Base-by-base conservation (phyloP, 805 yeast genomes). In the Saccharomycopsis javanensis region DNA sequence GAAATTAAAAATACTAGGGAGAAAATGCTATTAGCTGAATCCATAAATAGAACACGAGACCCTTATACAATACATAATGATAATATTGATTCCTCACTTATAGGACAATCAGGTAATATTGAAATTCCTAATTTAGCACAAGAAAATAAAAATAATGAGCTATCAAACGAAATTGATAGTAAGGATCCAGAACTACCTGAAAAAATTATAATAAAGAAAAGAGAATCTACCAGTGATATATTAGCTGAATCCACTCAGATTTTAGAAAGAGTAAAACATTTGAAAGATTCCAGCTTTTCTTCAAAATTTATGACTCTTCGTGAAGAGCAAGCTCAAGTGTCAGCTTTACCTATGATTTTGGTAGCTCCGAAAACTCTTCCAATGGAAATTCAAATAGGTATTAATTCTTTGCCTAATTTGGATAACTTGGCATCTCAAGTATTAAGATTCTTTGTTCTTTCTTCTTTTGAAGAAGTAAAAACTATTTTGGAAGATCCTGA, bases 371-470 rank as follows among this genome's bases (percentile, higher is more conserved):
- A 75, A 46, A 71, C 76, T 61, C 68, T 81, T 27, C 81, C 85
- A 1, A 77, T 82, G 23, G 77, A 87, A 64, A 77, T 82, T 18
- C 89, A 85, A 65, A 72, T 86, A 45, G 72, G 83, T 30, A 72
- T 86, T 56, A 83, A 84, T 63, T 78, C 90, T 0, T 70, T 90
- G 46, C 91, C 95, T 0, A 79, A 88, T 1, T 71, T 91, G 59
- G 96, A 90, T 66, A 88, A 88, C 63, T 75, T 91, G 55, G 81
- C 96, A 0, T 80, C 90, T 1, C 97, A 91, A 67, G 73, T 91
- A 18, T 72, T 91, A 55, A 75, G 94, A 60, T 74, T 85, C 1
- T 79, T 90, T 38, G 85, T 88, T 7, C 38, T 46, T 46, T 37
- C 55, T 5, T 45, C 56, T 5, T 60, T 86, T 65, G 88, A 87